Evolutionary conservation across 805 yeast genomes (phyloP), one percentile per base, ranked within the genome.

Genomic region (Lachancea quebecensis): DNA sequence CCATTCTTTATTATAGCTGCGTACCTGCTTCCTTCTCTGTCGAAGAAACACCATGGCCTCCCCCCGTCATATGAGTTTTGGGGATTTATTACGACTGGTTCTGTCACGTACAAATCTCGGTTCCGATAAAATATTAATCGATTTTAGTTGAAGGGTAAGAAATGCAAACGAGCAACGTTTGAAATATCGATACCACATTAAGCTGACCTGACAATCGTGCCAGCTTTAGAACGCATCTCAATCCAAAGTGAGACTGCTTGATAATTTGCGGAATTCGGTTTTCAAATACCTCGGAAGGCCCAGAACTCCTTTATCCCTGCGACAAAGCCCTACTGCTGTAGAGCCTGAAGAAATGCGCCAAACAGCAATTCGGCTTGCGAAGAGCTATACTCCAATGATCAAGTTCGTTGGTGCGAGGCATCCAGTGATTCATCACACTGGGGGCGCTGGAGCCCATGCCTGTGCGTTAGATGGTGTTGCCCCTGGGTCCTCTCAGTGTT

Each of bases 371-470:
- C 54, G 44, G 39, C 41, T 59, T 32, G 58, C 60, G 27, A 47
- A 52, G 50, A 46, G 51, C 25, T 74, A 77, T 59, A 71, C 74
- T 18, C 96, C 95, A 12, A 71, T 81, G 64, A 91, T 91, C 68
- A 84, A 82, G 59, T 91, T 91, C 61, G 77, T 88, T 39, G 96
- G 97, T 35, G 89, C 89, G 39, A 82, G 88, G 41, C 87, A 82
- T 62, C 59, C 70, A 28, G 62, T 69, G 47, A 36, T 42, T n/a
- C 65, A 70, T 53, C 72, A 81, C 69, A 25, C 47, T n/a, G 35
- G 35, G 2, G 48, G 46, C 28, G 42, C 51, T 2, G 41, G 40
- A 14, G 45, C 58, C 12, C 66, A 63, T 41, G 62, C 65, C 4
- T 61, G 62, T 48, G 39, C 66, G 10, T 40, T 51, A 12, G 50